Evolutionary conservation across 176 grass and related monocot species (phyloP).

Genomic region (Aechmea fasciata): DNA sequence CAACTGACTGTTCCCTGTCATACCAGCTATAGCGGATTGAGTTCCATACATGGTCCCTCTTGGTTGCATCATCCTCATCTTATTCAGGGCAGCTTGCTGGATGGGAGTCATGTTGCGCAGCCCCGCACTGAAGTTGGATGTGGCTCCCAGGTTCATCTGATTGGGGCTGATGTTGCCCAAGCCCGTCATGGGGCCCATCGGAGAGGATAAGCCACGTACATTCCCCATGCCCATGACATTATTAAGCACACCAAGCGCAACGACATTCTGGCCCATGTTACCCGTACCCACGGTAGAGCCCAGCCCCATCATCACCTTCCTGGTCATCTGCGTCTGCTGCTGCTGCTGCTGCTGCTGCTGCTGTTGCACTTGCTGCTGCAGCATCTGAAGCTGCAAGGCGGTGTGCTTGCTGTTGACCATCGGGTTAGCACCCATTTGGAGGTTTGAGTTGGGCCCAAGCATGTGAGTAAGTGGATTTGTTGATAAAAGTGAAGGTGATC

Average conservation of each 20-base stretch:
- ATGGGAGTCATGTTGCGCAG: constrained; percentile 23
- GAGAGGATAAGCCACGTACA: constrained; percentile 42
- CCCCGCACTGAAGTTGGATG: constrained; percentile 51
- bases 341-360: constrained; percentile 54
- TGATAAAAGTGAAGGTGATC: constrained; percentile 52
- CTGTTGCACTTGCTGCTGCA: constrained; percentile 59
- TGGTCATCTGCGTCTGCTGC: constrained; percentile 46
- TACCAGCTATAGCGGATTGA: constrained; percentile 55
- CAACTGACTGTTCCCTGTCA: constrained; percentile 61
- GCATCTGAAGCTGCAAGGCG: constrained; percentile 34
- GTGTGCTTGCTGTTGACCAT: constrained; percentile 52
- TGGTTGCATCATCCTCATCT: constrained; percentile 50
- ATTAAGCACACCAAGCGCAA: constrained; percentile 40
- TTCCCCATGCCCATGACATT: constrained; percentile 76
- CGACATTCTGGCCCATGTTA: constrained; percentile 65
- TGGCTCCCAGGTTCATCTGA: constrained; percentile 48
- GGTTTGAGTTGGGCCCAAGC: constrained; percentile 47
- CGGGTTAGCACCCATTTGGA: constrained; percentile 48
- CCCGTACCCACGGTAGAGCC: constrained; percentile 53
- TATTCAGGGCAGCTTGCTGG: constrained; percentile 31
- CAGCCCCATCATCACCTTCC: constrained; percentile 78
- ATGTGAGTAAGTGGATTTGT: constrained; percentile 66
- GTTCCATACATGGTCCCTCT: constrained; percentile 38
- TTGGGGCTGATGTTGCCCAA: constrained; percentile 47
- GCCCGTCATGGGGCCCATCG: constrained; percentile 47